Percentiles rank a stretch among this genome's conserved stretches.
phyloP scores from a whole-genome alignment of 2,329 filamentous ascomycete species.

The Diaporthe ampelina region DNA sequence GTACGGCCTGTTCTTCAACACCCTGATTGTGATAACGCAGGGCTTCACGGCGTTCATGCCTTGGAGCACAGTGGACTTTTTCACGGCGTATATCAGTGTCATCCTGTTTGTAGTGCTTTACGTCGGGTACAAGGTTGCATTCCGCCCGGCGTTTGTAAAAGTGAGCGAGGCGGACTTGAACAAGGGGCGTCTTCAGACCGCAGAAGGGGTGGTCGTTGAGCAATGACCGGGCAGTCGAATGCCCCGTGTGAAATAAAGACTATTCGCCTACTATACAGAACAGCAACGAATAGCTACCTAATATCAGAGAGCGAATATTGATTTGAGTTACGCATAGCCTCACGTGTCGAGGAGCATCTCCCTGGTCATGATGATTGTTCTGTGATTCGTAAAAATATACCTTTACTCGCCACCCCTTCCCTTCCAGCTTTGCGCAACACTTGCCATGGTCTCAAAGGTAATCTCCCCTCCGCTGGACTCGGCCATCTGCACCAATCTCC shows the following conservation, averaged over 20 bases:
- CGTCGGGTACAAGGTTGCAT: constrained; percentile 69
- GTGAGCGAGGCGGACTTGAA: constrained; percentile 45
- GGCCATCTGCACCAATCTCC: constrained; percentile 55
- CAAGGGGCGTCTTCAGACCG: constrained; percentile 42
- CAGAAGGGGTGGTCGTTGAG: neutral
- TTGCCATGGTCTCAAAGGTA: constrained; percentile 14
- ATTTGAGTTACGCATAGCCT: neutral
- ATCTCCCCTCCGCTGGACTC: constrained; percentile 1
- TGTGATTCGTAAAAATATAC: neutral
- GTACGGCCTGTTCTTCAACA: constrained; percentile 76
- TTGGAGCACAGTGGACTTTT: constrained; percentile 73
- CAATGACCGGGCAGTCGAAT: neutral
- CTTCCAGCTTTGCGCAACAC: constrained; percentile 17
- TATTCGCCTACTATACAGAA: neutral
- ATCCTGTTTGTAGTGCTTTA: constrained; percentile 74
- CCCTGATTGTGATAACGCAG: constrained; percentile 75
- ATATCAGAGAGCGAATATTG: neutral
- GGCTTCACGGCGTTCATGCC: constrained; percentile 78
- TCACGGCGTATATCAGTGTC: constrained; percentile 74
- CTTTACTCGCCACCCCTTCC: neutral
- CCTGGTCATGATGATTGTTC: neutral
- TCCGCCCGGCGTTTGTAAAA: constrained; percentile 47
- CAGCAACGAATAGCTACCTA: neutral
- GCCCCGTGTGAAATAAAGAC: neutral
- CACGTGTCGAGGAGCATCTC: neutral